phyloP scores from a whole-genome alignment of 2,329 filamentous ascomycete genomes.

The Colletotrichum acutatum region DNA sequence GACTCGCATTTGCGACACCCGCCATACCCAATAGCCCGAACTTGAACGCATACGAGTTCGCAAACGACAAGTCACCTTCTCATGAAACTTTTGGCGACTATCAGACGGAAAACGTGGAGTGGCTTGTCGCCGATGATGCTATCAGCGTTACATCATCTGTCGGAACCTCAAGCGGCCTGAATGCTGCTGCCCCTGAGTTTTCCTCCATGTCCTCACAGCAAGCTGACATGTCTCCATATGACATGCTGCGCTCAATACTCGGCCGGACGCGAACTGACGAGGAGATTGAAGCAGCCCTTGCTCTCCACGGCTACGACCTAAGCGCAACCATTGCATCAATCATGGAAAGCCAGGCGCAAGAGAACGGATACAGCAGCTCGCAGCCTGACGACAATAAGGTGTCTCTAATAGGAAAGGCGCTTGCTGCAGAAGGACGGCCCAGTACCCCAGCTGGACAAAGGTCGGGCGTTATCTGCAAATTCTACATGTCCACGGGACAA shows the following conservation, averaged over 20 bases:
- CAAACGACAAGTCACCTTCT: constrained; percentile 81
- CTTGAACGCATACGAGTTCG: constrained; percentile 94
- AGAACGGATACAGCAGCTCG: constrained; percentile 48
- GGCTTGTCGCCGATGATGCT: constrained; percentile 91
- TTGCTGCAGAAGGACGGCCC: constrained; percentile 79
- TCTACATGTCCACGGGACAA: constrained; percentile 94
- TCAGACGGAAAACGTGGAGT: constrained; percentile 94
- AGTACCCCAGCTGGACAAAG: constrained; percentile 81
- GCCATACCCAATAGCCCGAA: constrained; percentile 93
- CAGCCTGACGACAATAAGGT: constrained; percentile 67
- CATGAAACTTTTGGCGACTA: constrained; percentile 91
- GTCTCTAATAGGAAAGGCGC: constrained; percentile 89
- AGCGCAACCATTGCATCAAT: constrained; percentile 91
- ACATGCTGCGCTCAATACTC: constrained; percentile 95
- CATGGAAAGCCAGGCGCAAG: constrained; percentile 75
- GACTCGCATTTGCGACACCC: constrained; percentile 89
- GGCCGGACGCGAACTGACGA: constrained; percentile 91
- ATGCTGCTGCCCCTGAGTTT: constrained; percentile 85
- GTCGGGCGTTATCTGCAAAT: constrained; percentile 94
- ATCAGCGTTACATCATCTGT: constrained; percentile 82
- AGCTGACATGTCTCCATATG: constrained; percentile 95
- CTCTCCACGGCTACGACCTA: constrained; percentile 90
- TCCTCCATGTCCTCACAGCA: constrained; percentile 69
- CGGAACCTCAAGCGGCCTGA: constrained; percentile 76
- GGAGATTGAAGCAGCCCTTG: constrained; percentile 92